Conservation (phyloP, 2,329 filamentous ascomycete genomes). For the Dryadomyces sulphureus region DNA sequence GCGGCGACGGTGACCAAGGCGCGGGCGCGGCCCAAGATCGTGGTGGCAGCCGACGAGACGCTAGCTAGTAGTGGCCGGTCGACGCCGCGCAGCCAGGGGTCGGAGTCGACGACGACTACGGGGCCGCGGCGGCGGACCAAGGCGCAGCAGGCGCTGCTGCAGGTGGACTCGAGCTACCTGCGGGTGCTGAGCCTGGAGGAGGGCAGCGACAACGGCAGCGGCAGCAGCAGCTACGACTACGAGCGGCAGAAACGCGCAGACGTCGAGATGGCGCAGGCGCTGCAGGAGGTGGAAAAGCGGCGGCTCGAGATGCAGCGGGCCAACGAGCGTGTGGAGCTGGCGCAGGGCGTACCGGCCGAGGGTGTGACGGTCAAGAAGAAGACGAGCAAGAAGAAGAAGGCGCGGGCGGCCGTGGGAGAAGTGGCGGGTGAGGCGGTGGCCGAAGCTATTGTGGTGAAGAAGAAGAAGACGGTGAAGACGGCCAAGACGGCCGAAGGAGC, state of each 20-base stretch:
- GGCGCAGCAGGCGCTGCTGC: slow-evolving; percentile 48
- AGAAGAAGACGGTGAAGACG: slow-evolving; percentile 36
- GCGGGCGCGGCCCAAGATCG: slow-evolving; percentile 38
- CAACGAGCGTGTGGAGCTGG: slow-evolving; percentile 59
- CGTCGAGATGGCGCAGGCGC: slow-evolving; percentile 73
- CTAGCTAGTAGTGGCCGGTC: slow-evolving; percentile 39
- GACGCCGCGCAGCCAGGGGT: slow-evolving; percentile 37
- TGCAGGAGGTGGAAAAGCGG: slow-evolving; percentile 76
- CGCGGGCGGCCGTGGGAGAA: slow-evolving; percentile 11
- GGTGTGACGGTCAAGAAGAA: slow-evolving; percentile 53
- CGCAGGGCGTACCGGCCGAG: slow-evolving; percentile 51
- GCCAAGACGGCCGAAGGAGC: slow-evolving; percentile 13
- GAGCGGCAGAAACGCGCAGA: slow-evolving; percentile 64
- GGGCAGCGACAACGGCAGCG: slow-evolving; percentile 13
- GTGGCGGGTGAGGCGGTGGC: background rate
- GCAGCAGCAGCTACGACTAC: slow-evolving; percentile 29
- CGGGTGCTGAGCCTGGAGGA: slow-evolving; percentile 52
- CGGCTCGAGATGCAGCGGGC: slow-evolving; percentile 80
- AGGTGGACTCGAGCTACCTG: slow-evolving; percentile 78
- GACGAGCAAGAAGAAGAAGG: slow-evolving; percentile 45
- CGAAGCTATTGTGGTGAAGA: background rate
- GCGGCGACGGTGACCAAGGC: slow-evolving; percentile 25
- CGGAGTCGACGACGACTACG: slow-evolving; percentile 26
- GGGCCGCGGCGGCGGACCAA: slow-evolving; percentile 22
- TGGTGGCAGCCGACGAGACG: slow-evolving; percentile 61